Percentiles rank a stretch among this genome's conserved stretches.
Evolutionary conservation across 805 yeast species (phyloP).

Genomic region (Monosporozyma aquatica): DNA sequence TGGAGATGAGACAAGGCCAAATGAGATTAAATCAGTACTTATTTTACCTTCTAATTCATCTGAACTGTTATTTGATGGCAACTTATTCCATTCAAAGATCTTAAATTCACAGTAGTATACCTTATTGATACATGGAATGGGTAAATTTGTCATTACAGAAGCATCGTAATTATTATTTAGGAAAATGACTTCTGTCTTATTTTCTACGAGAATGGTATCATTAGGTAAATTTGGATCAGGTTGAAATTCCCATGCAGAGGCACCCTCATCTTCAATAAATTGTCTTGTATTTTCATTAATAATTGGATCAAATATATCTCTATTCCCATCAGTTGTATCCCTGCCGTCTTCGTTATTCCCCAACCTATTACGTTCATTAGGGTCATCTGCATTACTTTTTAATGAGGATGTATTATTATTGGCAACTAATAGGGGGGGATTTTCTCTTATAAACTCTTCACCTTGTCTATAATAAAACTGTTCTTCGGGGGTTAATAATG

Average conservation of each 20-base stretch:
- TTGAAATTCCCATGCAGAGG: conserved; percentile 80
- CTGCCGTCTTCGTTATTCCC: neutral
- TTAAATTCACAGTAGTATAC: conserved; percentile 87
- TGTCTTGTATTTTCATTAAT: conserved; percentile 28
- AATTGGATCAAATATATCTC: conserved; percentile 26
- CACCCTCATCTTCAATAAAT: conserved; percentile 79
- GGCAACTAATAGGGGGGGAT: conserved; percentile 38
- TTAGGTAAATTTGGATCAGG: conserved; percentile 45
- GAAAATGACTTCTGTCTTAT: conserved; percentile 54
- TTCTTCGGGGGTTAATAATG: conserved; percentile 42
- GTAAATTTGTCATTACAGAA: conserved; percentile 71
- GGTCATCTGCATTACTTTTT: conserved; percentile 6
- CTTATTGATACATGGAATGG: conserved; percentile 72
- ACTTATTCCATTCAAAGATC: conserved; percentile 55
- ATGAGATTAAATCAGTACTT: conserved; percentile 42
- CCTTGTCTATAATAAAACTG: conserved; percentile 35
- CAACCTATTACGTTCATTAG: neutral
- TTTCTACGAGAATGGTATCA: conserved; percentile 52
- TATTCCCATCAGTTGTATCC: conserved; percentile 1
- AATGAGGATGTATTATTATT: neutral
- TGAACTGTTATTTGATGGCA: conserved; percentile 33
- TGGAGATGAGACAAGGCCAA: conserved; percentile 80
- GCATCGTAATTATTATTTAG: conserved; percentile 49
- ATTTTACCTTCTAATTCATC: conserved; percentile 1
- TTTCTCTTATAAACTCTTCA: conserved; percentile 30